Percentiles rank a stretch among this genome's conserved stretches.
Conservation (phyloP, 2,329 filamentous ascomycete genomes). For the Trichoderma brevicompactum region DNA sequence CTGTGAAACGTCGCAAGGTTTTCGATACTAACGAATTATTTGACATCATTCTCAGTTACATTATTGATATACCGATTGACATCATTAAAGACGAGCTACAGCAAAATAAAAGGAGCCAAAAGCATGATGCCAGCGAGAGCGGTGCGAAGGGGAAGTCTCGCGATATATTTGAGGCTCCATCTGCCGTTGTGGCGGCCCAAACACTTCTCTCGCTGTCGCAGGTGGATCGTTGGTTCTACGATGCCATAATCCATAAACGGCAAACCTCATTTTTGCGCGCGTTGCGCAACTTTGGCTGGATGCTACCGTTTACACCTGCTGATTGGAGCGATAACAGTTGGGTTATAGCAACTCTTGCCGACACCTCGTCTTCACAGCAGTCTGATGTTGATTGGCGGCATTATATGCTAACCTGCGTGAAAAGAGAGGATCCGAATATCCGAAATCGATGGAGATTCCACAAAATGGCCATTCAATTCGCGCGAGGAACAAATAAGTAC, state of each 20-base stretch:
- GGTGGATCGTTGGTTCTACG: conserved; percentile 15
- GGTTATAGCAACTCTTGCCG: not conserved
- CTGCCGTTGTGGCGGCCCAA: not conserved
- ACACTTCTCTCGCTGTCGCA: conserved; percentile 3
- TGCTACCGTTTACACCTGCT: conserved; percentile 18
- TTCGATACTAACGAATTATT: conserved; percentile 7
- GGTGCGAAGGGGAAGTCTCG: not conserved
- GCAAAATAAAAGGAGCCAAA: not conserved
- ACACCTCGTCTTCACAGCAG: not conserved
- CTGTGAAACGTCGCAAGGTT: not conserved
- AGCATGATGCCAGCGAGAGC: too few species aligned
- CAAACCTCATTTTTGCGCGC: conserved; percentile 1
- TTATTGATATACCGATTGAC: not conserved
- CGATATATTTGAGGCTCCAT: not conserved
- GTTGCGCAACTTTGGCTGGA: conserved; percentile 21
- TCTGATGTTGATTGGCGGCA: conserved; percentile 10
- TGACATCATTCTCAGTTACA: conserved; percentile 8
- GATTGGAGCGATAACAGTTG: conserved; percentile 15
- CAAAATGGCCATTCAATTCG: conserved; percentile 16
- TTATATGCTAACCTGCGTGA: conserved; percentile 1
- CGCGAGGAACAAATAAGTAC: conserved; percentile 1
- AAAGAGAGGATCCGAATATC: not conserved
- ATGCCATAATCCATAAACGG: conserved; percentile 6
- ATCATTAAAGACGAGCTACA: not conserved
- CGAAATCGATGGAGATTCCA: conserved; percentile 14